Conservation (phyloP, 2,329 filamentous ascomycete genomes). For the Zymoseptoria ardabiliae region DNA sequence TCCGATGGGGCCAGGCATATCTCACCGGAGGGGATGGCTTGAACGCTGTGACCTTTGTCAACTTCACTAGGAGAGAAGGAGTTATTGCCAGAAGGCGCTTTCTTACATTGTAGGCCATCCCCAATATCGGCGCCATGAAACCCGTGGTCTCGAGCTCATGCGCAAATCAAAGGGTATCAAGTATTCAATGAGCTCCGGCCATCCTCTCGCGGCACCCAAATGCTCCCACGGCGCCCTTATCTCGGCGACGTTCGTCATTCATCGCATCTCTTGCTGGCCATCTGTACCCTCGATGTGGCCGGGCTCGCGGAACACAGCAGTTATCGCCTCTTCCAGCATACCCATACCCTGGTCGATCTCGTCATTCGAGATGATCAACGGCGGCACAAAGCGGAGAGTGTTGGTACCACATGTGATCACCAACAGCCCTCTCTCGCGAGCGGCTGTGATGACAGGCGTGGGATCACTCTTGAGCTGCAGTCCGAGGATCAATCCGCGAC, state of each 20-base stretch:
- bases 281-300: conserved; percentile 33
- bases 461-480: conserved; percentile 73
- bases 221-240: too few relatives aligned
- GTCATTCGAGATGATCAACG: conserved; percentile 68
- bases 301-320: conserved; percentile 43
- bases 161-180: too few relatives aligned
- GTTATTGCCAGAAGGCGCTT: too few relatives aligned
- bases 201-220: too few relatives aligned
- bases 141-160: too few relatives aligned
- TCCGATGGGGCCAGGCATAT: too few relatives aligned
- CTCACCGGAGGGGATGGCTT: not conserved
- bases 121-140: too few relatives aligned
- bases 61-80: not conserved
- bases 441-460: conserved; percentile 69
- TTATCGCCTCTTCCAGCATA: conserved; percentile 65
- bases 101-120: too few relatives aligned
- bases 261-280: conserved; percentile 40
- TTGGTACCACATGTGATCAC: conserved; percentile 91
- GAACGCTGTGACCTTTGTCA: not conserved
- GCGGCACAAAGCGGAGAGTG: conserved; percentile 85
- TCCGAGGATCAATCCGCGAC: conserved; percentile 77
- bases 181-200: too few relatives aligned
- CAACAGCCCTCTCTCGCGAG: conserved; percentile 76
- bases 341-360: conserved; percentile 73
- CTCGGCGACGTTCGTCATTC: not conserved